Evolutionary conservation across 2,329 filamentous ascomycete genomes (phyloP), one percentile per base, ranked within the genome.

Genomic region (Lojkania enalia): DNA sequence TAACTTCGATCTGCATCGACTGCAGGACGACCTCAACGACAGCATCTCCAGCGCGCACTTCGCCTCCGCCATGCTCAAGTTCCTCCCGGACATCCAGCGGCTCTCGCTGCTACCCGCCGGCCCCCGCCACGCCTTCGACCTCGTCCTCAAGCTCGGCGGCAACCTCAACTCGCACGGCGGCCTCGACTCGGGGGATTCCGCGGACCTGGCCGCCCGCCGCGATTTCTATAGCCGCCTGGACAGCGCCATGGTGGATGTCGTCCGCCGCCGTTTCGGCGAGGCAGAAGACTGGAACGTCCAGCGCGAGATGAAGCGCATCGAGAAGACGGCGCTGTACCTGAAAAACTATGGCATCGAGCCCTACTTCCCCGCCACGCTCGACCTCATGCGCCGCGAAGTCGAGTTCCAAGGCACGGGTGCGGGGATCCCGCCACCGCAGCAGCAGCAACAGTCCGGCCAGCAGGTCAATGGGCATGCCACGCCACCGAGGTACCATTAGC

Each of bases 151-250:
- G 61, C 72, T 80, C 9, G 77, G 75, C 60, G 77, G 77, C 52
- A 80, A 80, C 58, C 73, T 80, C 46, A 80, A 80, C 66, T 74
- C 71, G 4, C 77, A 80, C 57, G 76, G 77, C 41, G 77, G 77
- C 13, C 69, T 78, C 5, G 76, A 78, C 53, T 70, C 69, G 37
- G 73, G 72, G 40, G 74, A 77, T 48, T 62, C 69, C n/a, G 66
- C 71, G 21, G 77, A 79, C 56, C 67, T 77, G 18, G 58, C 60
- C 19, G 75, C 76, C 39, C 72, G 77, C 15, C 69, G 74, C 25
- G 70, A 74, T 29, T 80, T 80, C 63, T 80, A 79, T 60, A 65
- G 55, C 25, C 57, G 70, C 3, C 64, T 80, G 3, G 77, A 80
- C 49, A 63, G 70, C 33, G 70, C 72, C 44, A 79, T 80, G 76